These are phyloP conservation scores for Aegilops tauschii DNA, from an alignment of 176 grass and related monocot genomes.

Conservation along the genomic window DNA sequence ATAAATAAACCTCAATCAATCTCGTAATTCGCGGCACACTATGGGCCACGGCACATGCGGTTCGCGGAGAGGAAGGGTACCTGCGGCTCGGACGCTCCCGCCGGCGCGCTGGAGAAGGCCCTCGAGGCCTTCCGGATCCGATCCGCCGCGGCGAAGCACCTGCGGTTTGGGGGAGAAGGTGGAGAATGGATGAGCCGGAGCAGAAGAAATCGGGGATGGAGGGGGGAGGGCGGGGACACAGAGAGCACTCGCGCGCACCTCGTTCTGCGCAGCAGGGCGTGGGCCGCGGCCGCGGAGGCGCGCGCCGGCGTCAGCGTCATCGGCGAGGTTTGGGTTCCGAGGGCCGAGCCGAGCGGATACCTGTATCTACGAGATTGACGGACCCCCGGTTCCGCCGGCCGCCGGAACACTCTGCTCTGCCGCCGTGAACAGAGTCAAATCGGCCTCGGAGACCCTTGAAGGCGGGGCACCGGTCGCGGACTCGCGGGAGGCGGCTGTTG, in stretches of 20 bases:
- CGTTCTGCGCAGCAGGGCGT: conserved; percentile 25
- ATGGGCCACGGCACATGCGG: background rate
- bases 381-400: too few species aligned
- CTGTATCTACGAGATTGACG: too few species aligned
- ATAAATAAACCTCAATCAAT: background rate
- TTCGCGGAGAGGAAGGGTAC: background rate
- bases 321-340: too few species aligned
- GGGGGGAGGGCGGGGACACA: background rate
- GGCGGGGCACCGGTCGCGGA: too few species aligned
- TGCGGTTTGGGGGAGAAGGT: background rate
- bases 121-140: conserved; percentile 26
- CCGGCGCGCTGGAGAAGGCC: conserved; percentile 4
- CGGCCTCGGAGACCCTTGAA: too few species aligned
- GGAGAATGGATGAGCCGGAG: background rate
- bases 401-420: too few species aligned
- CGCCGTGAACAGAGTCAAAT: too few species aligned
- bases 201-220: background rate
- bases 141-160: conserved; percentile 32
- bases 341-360: too few species aligned
- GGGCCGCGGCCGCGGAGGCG: conserved; percentile 16
- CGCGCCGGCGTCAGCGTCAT: conserved; percentile 11
- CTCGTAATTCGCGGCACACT: background rate
- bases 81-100: background rate
- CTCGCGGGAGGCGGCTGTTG: too few species aligned
- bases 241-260: background rate